phyloP scores from a whole-genome alignment of 371 early-diverging fungal genomes.

The Spraguea lophii region DNA sequence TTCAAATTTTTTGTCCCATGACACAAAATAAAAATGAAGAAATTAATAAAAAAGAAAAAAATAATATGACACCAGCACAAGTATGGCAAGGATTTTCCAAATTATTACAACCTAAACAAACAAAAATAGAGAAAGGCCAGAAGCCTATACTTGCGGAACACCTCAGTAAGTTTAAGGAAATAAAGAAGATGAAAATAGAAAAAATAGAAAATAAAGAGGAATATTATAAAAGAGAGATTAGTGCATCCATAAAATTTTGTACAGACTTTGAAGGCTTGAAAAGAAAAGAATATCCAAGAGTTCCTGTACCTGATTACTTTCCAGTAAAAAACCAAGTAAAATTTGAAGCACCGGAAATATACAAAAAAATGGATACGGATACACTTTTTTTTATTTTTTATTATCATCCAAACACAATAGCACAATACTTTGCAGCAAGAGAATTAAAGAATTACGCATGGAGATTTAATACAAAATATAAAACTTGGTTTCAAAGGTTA shows the following conservation, averaged over 20 bases:
- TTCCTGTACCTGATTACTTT: slow-evolving; percentile 24
- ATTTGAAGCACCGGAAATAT: too few species aligned
- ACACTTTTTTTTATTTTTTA: slow-evolving; percentile 94
- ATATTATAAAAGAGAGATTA: background rate
- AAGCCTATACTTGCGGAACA: background rate
- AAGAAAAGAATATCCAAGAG: background rate
- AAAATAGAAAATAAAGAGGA: background rate
- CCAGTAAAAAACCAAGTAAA: slow-evolving; percentile 22
- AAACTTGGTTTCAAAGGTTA: slow-evolving; percentile 92
- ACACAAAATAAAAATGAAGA: background rate
- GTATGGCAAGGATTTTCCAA: background rate
- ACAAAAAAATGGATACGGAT: slow-evolving; percentile 77
- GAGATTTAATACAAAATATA: slow-evolving; percentile 91
- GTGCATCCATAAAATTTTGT: background rate
- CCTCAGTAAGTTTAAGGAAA: background rate
- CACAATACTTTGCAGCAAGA: slow-evolving; percentile 79
- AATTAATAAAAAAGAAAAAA: background rate
- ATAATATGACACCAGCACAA: background rate
- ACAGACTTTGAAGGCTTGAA: background rate
- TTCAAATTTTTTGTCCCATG: too few species aligned
- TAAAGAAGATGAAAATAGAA: background rate
- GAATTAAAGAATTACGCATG: slow-evolving; percentile 85
- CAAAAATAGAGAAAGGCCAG: background rate
- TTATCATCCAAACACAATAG: slow-evolving; percentile 74
- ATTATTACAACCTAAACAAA: background rate